Evolutionary conservation across 805 yeast genomes (phyloP), one percentile per base, ranked within the genome.

Genomic region (Candida easanensis): DNA sequence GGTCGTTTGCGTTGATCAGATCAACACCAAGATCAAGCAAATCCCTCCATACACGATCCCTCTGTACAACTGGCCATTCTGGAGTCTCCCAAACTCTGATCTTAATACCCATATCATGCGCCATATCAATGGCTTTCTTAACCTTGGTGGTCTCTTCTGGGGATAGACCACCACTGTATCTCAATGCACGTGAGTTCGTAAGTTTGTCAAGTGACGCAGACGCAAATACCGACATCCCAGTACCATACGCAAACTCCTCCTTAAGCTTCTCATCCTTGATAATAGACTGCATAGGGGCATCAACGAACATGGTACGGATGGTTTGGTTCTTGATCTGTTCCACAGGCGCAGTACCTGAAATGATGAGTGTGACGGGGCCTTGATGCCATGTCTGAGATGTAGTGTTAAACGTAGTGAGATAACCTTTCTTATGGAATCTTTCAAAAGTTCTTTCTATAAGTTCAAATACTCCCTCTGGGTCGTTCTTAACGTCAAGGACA

Each of bases 51-150:
- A 80, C 71, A 3, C 57, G 56, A 36, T 73, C 58, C 45, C 77
- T 69, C 22, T 65, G 58, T 13, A 53, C 46, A 2, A 60, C 57
- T 4, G 90, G 89, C 88, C 88, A 83, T 39, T 68, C 68, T 1
- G 87, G 81, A 8, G 79, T 80, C 16, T 82, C 89, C 90, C 90
- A 84, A 23, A 83, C 65, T 43, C 91, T 66, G 0, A 87, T 76
- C 50, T 71, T 69, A 32, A 83, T 53, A 11, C 78, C 77, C 38
- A 63, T 45, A 3, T 60, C 54, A 51, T 82, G 87, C 2, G 86
- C 82, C 14, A 45, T 41, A 3, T 46, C 42, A 14, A 63, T 48
- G 6, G 40, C 38, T 0, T 6, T 39, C 9, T 63, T 61, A 17
- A 77, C 59, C 21, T 49, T 50, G 8, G 33, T 44, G 14, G 53